Conservation (phyloP, 73 alveolate genomes). For the Loxodes magnus region DNA sequence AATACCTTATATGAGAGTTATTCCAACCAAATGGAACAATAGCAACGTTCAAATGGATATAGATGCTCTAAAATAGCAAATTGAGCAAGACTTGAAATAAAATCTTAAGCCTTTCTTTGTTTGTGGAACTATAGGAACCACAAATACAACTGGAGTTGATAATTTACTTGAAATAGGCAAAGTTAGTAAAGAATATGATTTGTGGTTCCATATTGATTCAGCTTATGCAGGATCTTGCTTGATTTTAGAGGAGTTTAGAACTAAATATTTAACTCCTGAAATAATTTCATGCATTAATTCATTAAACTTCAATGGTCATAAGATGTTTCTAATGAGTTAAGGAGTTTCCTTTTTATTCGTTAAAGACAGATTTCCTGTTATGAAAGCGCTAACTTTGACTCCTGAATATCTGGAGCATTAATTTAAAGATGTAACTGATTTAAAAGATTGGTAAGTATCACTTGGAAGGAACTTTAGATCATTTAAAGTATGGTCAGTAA, state of each 20-base stretch:
- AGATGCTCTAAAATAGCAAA: not conserved
- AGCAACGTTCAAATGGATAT: constrained; percentile 5
- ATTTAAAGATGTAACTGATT: constrained; percentile 4
- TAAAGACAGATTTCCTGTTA: not conserved
- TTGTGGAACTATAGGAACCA: constrained; percentile 12
- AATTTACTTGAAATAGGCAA: not conserved
- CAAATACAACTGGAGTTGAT: constrained; percentile 13
- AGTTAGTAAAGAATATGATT: not conserved
- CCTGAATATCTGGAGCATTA: not conserved
- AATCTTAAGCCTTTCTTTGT: constrained; percentile 10
- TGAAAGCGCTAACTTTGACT: not conserved
- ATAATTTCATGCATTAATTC: constrained; percentile 1
- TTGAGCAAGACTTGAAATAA: not conserved
- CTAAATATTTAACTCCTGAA: not conserved
- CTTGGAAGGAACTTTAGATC: constrained; percentile 11
- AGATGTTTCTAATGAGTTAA: not conserved
- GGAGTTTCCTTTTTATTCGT: not conserved
- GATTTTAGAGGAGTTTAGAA: constrained; percentile 4
- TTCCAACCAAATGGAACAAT: not conserved
- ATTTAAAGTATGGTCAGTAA: not conserved
- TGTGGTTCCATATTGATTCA: constrained; percentile 19
- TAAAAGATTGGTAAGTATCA: constrained; percentile 1
- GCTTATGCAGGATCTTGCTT: constrained; percentile 13
- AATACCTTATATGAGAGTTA: not conserved
- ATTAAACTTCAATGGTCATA: constrained; percentile 5